These are phyloP conservation scores for Penicillium dipodomyicola DNA, from an alignment of 495 filamentous ascomycete species.

Conservation along the genomic window DNA sequence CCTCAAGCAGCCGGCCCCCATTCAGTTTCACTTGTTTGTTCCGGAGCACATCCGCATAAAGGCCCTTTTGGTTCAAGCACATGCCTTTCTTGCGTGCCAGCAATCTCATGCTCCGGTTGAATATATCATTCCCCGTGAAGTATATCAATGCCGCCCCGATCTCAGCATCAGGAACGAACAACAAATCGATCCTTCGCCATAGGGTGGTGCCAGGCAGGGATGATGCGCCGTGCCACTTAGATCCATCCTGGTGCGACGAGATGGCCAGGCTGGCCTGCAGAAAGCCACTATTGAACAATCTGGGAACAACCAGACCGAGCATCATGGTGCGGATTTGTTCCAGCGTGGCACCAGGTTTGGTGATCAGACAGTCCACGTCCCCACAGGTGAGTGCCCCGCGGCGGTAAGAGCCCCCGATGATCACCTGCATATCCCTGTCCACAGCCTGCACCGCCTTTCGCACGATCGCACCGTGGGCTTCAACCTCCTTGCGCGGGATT, in stretches of 20 bases:
- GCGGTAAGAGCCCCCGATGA: slow-evolving; percentile 82
- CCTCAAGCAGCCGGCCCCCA: slow-evolving; percentile 72
- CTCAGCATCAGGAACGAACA: slow-evolving; percentile 78
- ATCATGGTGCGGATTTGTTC: slow-evolving; percentile 62
- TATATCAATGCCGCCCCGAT: slow-evolving; percentile 89
- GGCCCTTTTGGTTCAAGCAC: slow-evolving; percentile 79
- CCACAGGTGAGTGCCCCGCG: slow-evolving; percentile 70
- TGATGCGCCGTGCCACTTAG: slow-evolving; percentile 90
- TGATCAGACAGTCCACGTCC: slow-evolving; percentile 87
- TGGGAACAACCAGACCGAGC: slow-evolving; percentile 59
- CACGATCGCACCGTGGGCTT: slow-evolving; percentile 66
- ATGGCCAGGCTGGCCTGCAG: slow-evolving; percentile 54
- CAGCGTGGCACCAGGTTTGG: slow-evolving; percentile 59
- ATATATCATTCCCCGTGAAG: slow-evolving; percentile 95
- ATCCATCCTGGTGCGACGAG: slow-evolving; percentile 45
- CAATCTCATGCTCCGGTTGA: slow-evolving; percentile 85
- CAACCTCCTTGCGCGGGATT: slow-evolving; percentile 78
- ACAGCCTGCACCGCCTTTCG: slow-evolving; percentile 56
- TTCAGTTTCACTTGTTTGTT: slow-evolving; percentile 61
- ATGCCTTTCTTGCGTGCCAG: slow-evolving; percentile 82
- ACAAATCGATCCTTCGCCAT: slow-evolving; percentile 84
- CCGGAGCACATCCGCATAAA: slow-evolving; percentile 74
- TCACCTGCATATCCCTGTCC: slow-evolving; percentile 64
- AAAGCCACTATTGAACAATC: slow-evolving; percentile 60
- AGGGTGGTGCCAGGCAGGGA: slow-evolving; percentile 52